Evolutionary conservation across 257 asterid species (phyloP), one percentile per base, ranked within the genome.

Genomic region (Linderniella brevidens): DNA sequence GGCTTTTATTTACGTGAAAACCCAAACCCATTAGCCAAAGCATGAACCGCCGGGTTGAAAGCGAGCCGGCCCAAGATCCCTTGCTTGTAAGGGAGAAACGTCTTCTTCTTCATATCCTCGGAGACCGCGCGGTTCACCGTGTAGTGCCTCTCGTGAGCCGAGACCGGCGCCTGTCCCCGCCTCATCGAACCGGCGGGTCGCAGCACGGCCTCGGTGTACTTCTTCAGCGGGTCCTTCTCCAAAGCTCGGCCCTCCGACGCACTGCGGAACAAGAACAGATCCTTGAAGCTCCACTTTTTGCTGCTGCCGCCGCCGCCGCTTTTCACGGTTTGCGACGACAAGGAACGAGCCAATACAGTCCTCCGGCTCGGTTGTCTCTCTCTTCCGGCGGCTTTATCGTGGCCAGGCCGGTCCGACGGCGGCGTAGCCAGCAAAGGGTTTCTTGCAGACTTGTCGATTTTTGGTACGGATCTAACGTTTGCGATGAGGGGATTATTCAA

Each of bases 71-170:
- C 32, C 54, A 78, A 37, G 53, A 74, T 78, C 11, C 88, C 83
- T 57, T 71, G 83, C 47, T 74, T 78, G 50, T 78, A 78, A 1
- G 88, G 88, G 75, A 78, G 57, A 60, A 71, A 71, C 8, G 83
- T 78, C 46, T 58, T 78, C 76, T 74, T 78, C 65, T 78, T 78
- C 59, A 74, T 35, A 53, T 78, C 78, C 20, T 72, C 67, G 0
- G 77, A 68, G 62, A 57, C 74, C 40, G 88, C 83, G 37, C 79
- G 64, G 58, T 78, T 78, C 35, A 51, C 40, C 6, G 65, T 71
- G 53, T 78, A 74, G 60, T 78, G 88, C 59, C 59, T 15, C 51
- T 78, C 88, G 41, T 78, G 88, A n/a, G 83, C 74, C 8, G 88
- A 78, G n/a, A 74, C 65, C 35, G 52, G 32, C 32, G 32, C 32